Conservation (phyloP, 768 basidiomycete genomes). For the Terana coerulea region DNA sequence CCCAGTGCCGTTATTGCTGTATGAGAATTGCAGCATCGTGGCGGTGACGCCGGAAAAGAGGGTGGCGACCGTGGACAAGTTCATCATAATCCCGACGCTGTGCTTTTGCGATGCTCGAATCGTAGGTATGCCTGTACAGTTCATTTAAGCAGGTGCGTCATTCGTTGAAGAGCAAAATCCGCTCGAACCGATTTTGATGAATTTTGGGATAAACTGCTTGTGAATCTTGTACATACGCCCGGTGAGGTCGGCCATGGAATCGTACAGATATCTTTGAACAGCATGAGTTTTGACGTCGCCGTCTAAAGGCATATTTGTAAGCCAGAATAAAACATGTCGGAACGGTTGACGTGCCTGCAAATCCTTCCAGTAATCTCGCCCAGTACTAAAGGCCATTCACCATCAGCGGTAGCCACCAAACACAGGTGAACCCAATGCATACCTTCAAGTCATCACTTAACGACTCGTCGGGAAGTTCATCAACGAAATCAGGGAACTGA, state of each 20-base stretch:
- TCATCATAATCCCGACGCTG: slow-evolving; percentile 57
- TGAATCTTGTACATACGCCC: slow-evolving; percentile 65
- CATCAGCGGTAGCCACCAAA: background rate
- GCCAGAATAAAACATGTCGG: background rate
- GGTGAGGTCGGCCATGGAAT: slow-evolving; percentile 66
- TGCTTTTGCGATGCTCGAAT: slow-evolving; percentile 69
- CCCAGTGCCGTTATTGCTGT: slow-evolving; percentile 29
- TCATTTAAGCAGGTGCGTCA: background rate
- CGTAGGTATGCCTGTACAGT: slow-evolving; percentile 52
- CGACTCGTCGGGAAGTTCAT: slow-evolving; percentile 5
- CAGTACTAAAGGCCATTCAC: background rate
- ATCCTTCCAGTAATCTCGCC: background rate
- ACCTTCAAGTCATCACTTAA: slow-evolving; percentile 7
- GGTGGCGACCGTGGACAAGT: slow-evolving; percentile 69
- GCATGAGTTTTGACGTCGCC: slow-evolving; percentile 67
- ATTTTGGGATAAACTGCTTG: slow-evolving; percentile 59
- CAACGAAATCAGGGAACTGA: slow-evolving; percentile 8
- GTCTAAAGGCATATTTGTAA: background rate
- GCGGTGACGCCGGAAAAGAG: slow-evolving; percentile 72
- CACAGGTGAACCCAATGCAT: background rate
- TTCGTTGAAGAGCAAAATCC: background rate
- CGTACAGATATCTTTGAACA: slow-evolving; percentile 72
- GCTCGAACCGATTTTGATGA: slow-evolving; percentile 67
- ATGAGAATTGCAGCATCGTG: slow-evolving; percentile 62
- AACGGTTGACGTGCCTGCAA: background rate